A percentile compares a stretch with the other conserved stretches of the same genome.
Evolutionary conservation across 257 asterid species (phyloP).

Genomic region (Capsicum pubescens): DNA sequence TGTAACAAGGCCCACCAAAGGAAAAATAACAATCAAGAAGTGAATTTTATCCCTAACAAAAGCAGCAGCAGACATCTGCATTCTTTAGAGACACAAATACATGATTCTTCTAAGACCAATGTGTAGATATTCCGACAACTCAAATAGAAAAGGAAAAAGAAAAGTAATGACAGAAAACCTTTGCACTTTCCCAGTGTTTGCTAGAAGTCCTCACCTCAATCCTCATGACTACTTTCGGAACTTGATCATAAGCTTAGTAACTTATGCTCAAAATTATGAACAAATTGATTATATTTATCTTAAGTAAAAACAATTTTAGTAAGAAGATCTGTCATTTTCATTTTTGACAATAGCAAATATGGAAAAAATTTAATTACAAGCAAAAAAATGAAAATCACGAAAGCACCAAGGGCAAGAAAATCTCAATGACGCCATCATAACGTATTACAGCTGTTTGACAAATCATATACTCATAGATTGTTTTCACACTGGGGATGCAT

Average conservation of each 20-base stretch:
- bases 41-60: background rate
- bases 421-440: background rate
- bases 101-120: constrained; percentile 6
- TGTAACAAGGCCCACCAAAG: background rate
- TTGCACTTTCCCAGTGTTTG: background rate
- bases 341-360: constrained; percentile 10
- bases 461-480: background rate
- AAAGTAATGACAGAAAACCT: background rate
- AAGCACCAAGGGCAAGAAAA: background rate
- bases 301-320: background rate
- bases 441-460: constrained; percentile 16
- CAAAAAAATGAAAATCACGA: background rate
- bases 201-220: constrained; percentile 4
- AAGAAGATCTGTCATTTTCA: constrained; percentile 8
- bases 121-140: background rate
- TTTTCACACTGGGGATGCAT: constrained; percentile 13
- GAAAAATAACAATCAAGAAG: background rate
- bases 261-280: background rate
- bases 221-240: constrained; percentile 1
- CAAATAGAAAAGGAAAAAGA: constrained; percentile 6
- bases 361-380: background rate
- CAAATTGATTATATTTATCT: constrained; percentile 12
- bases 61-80: constrained; percentile 17
- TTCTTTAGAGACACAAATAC: constrained; percentile 13
- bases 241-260: background rate